Evolutionary conservation across 2,329 filamentous ascomycete species (phyloP).

Genomic region (Pestalotiopsis sp.): DNA sequence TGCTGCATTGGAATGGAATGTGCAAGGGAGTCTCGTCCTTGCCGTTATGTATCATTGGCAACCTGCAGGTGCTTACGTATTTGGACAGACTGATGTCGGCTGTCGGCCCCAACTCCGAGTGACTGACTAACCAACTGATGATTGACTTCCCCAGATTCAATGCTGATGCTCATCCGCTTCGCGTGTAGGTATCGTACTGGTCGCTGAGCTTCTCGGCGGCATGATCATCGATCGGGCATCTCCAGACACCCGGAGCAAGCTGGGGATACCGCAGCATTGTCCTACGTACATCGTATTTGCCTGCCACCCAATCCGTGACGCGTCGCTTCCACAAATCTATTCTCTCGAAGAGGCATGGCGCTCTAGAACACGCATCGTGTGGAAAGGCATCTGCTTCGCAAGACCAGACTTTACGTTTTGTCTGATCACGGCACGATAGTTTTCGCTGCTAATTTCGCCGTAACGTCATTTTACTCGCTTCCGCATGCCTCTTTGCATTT

Average conservation of each 20-base stretch:
- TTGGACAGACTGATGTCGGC: not conserved
- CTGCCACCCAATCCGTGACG: not conserved
- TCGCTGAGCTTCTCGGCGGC: constrained; percentile 1
- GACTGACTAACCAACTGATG: not conserved
- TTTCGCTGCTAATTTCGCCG: not conserved
- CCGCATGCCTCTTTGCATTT: not conserved
- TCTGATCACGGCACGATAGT: not conserved
- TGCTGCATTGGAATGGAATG: not conserved
- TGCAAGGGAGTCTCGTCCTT: not conserved
- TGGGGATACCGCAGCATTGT: not conserved
- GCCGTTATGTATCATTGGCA: not conserved
- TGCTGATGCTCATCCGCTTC: not conserved
- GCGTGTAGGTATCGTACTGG: not conserved
- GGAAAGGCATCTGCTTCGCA: no score
- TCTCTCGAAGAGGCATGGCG: no score
- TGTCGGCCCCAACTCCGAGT: not conserved
- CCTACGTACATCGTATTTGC: not conserved
- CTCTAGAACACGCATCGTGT: no score
- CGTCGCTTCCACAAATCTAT: not conserved
- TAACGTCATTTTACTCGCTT: not conserved
- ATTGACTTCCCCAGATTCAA: not conserved
- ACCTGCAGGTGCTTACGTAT: not conserved
- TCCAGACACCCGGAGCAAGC: not conserved
- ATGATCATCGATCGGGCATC: constrained; percentile 1
- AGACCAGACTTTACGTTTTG: not conserved